These are phyloP conservation scores for Anaeramoeba flamelloides DNA, from an alignment of 78 protist genomes.

Conservation along the genomic window DNA sequence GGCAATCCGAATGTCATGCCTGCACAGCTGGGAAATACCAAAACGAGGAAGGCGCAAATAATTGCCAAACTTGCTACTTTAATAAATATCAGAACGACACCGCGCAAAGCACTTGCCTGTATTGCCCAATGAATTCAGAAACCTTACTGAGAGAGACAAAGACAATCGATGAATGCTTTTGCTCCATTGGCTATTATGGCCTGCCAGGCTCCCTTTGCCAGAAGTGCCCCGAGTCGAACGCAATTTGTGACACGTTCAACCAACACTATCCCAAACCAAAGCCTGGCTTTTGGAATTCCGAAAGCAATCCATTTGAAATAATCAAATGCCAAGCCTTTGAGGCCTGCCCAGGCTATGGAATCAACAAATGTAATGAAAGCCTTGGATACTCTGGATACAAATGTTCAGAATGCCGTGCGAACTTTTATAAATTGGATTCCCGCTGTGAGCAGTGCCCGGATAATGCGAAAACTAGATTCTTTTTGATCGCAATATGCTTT, in stretches of 20 bases:
- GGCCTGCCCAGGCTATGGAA: neutral
- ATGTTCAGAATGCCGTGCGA: neutral
- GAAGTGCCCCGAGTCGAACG: neutral
- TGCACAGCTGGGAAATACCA: no score
- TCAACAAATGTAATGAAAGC: neutral
- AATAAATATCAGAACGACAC: neutral
- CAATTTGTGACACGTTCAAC: neutral
- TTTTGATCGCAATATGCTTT: neutral
- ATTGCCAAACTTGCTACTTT: no score
- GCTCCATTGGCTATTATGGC: neutral
- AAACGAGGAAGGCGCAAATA: no score
- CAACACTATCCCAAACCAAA: neutral
- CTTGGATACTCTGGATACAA: neutral
- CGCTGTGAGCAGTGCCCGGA: neutral
- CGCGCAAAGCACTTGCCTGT: neutral
- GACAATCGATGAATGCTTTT: neutral
- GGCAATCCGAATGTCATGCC: no score
- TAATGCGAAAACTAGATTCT: neutral
- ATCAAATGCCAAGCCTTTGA: neutral
- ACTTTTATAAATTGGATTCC: neutral
- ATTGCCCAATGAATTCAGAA: neutral
- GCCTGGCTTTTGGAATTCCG: neutral
- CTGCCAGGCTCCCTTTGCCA: neutral
- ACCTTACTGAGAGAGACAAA: neutral
- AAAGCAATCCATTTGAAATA: neutral